phyloP scores from a whole-genome alignment of 495 filamentous ascomycete species.

The Parachaetomium inaequale region DNA sequence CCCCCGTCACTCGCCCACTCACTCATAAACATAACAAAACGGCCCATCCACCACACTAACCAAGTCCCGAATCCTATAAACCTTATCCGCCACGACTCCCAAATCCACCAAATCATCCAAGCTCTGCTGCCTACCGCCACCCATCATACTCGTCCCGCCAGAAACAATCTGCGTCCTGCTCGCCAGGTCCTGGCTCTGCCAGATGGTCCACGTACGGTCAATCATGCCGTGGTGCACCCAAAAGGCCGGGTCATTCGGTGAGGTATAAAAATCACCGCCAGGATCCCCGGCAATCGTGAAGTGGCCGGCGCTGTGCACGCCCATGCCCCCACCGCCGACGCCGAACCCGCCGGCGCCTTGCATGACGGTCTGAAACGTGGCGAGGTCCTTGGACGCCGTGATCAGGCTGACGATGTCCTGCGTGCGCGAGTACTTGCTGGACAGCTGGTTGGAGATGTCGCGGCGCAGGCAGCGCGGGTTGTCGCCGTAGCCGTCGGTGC shows the following conservation, averaged over 20 bases:
- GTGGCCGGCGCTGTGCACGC: conserved; percentile 43
- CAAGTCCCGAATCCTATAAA: conserved; percentile 43
- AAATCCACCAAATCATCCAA: conserved; percentile 45
- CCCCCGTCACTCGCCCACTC: conserved; percentile 2
- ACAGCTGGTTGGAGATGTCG: conserved; percentile 55
- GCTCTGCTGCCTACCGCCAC: conserved; percentile 29
- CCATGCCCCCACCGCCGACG: conserved; percentile 19
- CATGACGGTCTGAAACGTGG: conserved; percentile 44
- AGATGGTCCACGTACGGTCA: conserved; percentile 65
- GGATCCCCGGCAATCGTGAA: conserved; percentile 43
- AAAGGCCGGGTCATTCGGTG: conserved; percentile 66
- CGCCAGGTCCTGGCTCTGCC: conserved; percentile 52
- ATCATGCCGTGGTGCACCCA: conserved; percentile 66
- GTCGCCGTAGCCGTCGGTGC: conserved; percentile 38
- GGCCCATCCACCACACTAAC: conserved; percentile 47
- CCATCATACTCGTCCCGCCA: conserved; percentile 40
- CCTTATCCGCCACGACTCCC: conserved; percentile 37
- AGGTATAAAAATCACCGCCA: conserved; percentile 49
- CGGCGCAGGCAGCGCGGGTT: conserved; percentile 65
- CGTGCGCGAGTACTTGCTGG: conserved; percentile 46
- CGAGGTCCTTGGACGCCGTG: conserved; percentile 41
- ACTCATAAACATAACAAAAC: conserved; percentile 51
- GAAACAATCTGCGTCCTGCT: conserved; percentile 35
- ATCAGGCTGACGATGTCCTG: conserved; percentile 49
- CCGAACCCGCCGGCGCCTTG: conserved; percentile 25